Conservation (phyloP, 352 stramenopile genomes). For the Phytopythium boreale region DNA sequence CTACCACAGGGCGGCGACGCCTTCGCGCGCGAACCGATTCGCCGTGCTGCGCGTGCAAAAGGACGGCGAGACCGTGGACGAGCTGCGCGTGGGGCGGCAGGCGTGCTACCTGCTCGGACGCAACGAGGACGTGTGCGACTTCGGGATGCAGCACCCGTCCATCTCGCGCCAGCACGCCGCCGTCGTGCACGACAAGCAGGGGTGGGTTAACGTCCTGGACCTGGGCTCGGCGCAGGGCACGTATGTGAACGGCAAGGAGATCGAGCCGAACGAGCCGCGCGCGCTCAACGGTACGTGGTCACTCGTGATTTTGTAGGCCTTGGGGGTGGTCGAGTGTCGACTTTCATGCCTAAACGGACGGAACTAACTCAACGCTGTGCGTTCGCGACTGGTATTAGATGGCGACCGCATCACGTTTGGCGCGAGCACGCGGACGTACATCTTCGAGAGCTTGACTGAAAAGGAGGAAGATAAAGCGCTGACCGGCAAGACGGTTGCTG, state of each 20-base stretch:
- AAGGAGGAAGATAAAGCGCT: slow-evolving; percentile 7
- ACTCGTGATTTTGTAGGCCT: not conserved
- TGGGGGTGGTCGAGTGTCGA: not conserved
- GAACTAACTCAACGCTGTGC: not conserved
- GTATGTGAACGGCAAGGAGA: slow-evolving; percentile 71
- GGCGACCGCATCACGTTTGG: slow-evolving; percentile 61
- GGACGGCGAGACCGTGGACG: slow-evolving; percentile 36
- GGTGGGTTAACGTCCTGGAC: slow-evolving; percentile 60
- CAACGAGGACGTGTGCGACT: slow-evolving; percentile 73
- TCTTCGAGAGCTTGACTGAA: slow-evolving; percentile 30
- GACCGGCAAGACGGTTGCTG: slow-evolving; percentile 5
- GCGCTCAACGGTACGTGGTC: slow-evolving; percentile 28
- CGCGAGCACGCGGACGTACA: slow-evolving; percentile 57
- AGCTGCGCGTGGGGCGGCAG: slow-evolving; percentile 39
- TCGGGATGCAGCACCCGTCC: slow-evolving; percentile 72
- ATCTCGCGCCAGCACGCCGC: slow-evolving; percentile 81
- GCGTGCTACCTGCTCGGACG: slow-evolving; percentile 73
- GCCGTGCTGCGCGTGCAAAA: slow-evolving; percentile 56
- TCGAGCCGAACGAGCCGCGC: slow-evolving; percentile 42
- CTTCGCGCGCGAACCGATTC: slow-evolving; percentile 35
- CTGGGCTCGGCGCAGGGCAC: slow-evolving; percentile 83
- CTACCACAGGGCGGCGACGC: slow-evolving; percentile 44
- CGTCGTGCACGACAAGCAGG: slow-evolving; percentile 63
- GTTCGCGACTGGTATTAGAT: slow-evolving; percentile 11
- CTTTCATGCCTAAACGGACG: not conserved